Conservation (phyloP, 139 green algal species). For the Chlorella ohadii region DNA sequence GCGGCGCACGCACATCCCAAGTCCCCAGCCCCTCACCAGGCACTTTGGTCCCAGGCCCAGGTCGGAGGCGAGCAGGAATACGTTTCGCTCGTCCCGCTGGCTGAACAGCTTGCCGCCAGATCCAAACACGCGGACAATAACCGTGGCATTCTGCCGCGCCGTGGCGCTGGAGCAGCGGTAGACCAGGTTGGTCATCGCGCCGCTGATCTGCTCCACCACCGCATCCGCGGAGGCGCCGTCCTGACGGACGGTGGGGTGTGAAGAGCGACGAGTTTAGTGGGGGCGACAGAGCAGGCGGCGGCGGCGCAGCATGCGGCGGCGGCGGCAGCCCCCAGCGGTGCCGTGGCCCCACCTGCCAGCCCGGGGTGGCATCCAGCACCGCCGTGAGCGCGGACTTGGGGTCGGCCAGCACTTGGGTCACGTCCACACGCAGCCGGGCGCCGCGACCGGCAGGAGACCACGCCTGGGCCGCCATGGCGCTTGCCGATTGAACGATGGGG, state of each 20-base stretch:
- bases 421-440: background rate
- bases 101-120: conserved; percentile 38
- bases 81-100: conserved; percentile 50
- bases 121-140: conserved; percentile 55
- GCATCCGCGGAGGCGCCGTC: conserved; percentile 17
- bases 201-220: conserved; percentile 53
- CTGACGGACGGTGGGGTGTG: background rate
- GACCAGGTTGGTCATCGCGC: conserved; percentile 75
- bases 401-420: conserved; percentile 35
- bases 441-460: background rate
- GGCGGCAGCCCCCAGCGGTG: background rate
- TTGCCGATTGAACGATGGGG: background rate
- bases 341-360: conserved; percentile 47
- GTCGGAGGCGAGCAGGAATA: conserved; percentile 50
- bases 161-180: conserved; percentile 40
- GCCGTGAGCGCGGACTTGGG: conserved; percentile 38
- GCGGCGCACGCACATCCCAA: background rate
- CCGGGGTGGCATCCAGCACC: conserved; percentile 32
- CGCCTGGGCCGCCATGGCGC: background rate
- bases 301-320: background rate
- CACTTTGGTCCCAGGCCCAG: conserved; percentile 64
- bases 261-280: background rate
- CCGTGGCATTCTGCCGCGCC: background rate
- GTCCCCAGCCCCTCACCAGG: conserved; percentile 48
- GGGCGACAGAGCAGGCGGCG: too few relatives aligned